Evolutionary conservation across 164 flowering plant genomes (phyloP), one percentile per base, ranked within the genome.

Genomic region (Nelumbo lutea): DNA sequence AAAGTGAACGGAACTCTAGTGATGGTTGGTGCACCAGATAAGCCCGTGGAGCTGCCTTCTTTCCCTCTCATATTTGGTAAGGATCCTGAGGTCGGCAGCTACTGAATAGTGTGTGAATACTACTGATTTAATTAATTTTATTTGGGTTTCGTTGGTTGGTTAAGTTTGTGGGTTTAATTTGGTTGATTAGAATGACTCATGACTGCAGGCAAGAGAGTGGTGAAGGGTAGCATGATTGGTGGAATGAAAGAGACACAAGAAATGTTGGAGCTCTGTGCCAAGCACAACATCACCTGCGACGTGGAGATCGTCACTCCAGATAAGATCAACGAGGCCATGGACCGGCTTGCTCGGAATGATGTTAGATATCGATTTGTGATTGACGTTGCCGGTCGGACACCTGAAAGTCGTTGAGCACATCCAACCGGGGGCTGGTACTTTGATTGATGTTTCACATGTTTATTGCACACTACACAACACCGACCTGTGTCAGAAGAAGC

Each of bases 321-420:
- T 65, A 13, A 83, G 8, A 80, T 88, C 50, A 88, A 88, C 70
- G 75, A 79, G 2, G 87, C 90, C 10, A 42, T 86, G 45, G 68
- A 76, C 11, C 85, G 92, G 0, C 82, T 88, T 9, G 79, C 82
- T 1, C 77, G 68, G 59, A 85, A 82, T 61, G 90, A 88, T 61
- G 92, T 88, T 56, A 67, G 86, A 52, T 88, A 88, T 27, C 87
- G 92, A 3, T 86, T 88, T 46, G 92, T 88, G 47, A 81, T 88
- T 11, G 85, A 84, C 75, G 75, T 88, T 62, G 85, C 81, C 1
- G 82, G 76, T 41, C 60, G 41, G 51, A 63, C 77, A 6, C 44
- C 70, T 2, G 56, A 62, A 27, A 27, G 27, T 27, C 27, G 27
- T 27, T 27, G 27, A 27, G 27, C 27, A 27, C 27, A 27, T 27